phyloP scores from a whole-genome alignment of 129 eudicot genomes.

The Escallonia rubra region DNA sequence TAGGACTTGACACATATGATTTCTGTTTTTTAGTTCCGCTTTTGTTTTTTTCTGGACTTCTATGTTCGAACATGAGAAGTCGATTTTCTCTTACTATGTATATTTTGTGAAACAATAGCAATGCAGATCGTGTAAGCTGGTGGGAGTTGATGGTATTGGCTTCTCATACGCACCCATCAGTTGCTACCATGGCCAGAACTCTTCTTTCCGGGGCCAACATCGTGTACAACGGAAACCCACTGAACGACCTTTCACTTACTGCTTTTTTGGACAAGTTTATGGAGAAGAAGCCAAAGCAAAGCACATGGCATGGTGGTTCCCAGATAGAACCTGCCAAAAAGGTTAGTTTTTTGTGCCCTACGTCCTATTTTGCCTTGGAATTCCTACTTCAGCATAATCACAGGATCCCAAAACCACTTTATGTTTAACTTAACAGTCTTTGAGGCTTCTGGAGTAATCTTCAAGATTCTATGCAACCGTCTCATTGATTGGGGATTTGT shows the following conservation, averaged over 20 bases:
- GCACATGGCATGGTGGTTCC: constrained; percentile 96
- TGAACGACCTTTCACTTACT: constrained; percentile 70
- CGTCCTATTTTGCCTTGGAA: too few species aligned
- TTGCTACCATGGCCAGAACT: constrained; percentile 90
- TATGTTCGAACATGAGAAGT: too few species aligned
- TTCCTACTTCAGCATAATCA: too few species aligned
- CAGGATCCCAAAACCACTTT: too few species aligned
- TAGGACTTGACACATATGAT: too few species aligned
- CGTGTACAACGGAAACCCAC: constrained; percentile 88
- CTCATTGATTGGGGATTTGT: too few species aligned
- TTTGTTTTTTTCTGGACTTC: too few species aligned
- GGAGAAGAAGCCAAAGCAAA: constrained; percentile 96
- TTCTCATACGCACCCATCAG: constrained; percentile 91
- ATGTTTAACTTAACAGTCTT: neutral
- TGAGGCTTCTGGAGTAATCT: neutral
- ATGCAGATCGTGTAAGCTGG: constrained; percentile 89
- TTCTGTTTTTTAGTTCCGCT: too few species aligned
- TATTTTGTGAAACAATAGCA: constrained; percentile 39
- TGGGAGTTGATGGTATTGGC: constrained; percentile 89
- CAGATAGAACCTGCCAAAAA: constrained; percentile 91
- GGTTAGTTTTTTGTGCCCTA: constrained; percentile 30
- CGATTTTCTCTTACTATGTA: neutral
- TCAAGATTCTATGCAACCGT: too few species aligned
- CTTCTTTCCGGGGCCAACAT: constrained; percentile 92
- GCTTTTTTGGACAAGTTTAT: constrained; percentile 91